Evolutionary conservation across 2,329 filamentous ascomycete genomes (phyloP).

Genomic region (Dendrostoma leiphaemia): DNA sequence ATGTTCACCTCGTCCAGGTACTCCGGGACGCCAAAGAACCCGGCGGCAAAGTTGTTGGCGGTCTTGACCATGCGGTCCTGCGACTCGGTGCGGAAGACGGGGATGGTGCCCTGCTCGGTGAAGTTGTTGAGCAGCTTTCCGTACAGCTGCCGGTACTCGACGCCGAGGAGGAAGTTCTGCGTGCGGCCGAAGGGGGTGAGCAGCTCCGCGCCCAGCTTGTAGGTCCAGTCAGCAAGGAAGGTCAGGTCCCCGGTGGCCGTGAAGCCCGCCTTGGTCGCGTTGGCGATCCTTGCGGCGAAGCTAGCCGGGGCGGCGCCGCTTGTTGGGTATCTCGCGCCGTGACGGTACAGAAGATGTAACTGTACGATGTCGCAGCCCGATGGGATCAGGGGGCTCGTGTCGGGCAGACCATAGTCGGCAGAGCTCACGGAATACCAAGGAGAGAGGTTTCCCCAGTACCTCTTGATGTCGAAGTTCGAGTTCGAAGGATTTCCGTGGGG

Average conservation of each 20-base stretch:
- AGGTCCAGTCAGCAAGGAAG: conserved; percentile 32
- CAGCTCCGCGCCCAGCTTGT: conserved; percentile 33
- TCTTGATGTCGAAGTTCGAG: conserved; percentile 29
- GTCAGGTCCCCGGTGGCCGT: conserved; percentile 28
- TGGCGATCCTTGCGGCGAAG: conserved; percentile 31
- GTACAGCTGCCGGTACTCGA: conserved; percentile 39
- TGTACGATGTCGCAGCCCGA: conserved; percentile 29
- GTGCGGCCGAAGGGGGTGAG: conserved; percentile 37
- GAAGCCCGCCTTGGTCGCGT: conserved; percentile 32
- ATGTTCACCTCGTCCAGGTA: conserved; percentile 31
- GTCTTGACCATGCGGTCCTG: conserved; percentile 34
- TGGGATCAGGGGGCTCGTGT: conserved; percentile 29
- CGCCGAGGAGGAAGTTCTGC: conserved; percentile 39
- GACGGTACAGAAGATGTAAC: conserved; percentile 31
- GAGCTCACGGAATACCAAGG: conserved; percentile 33
- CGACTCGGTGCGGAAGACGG: conserved; percentile 34
- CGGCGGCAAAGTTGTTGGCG: conserved; percentile 30
- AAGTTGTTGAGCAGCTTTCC: conserved; percentile 43
- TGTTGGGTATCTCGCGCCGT: conserved; percentile 33
- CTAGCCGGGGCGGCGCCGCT: conserved; percentile 26
- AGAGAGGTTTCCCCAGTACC: conserved; percentile 32
- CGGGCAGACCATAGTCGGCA: conserved; percentile 29
- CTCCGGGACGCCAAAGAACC: conserved; percentile 33
- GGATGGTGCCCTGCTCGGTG: conserved; percentile 33
- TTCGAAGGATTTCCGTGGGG: conserved; percentile 24